Conservation (phyloP, 345 rosid genomes). For the Lenwebbia sp. region DNA sequence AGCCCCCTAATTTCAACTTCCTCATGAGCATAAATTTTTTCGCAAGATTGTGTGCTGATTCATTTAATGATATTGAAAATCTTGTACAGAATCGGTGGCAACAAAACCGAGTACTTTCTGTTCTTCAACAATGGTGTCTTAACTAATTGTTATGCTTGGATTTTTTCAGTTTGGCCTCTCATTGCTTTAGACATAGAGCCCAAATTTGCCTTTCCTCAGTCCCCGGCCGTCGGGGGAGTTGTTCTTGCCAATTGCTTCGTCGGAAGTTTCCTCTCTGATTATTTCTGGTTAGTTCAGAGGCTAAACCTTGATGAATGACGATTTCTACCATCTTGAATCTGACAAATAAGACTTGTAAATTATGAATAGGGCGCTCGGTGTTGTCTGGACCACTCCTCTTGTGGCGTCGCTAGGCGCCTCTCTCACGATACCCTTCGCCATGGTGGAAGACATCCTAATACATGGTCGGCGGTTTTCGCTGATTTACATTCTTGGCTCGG, state of each 20-base stretch:
- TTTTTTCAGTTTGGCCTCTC: conserved; percentile 27
- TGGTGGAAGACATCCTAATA: conserved; percentile 31
- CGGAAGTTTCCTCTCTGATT: conserved; percentile 29
- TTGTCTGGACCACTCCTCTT: conserved; percentile 36
- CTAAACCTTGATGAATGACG: neutral
- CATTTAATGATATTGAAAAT: neutral
- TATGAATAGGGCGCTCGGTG: conserved; percentile 23
- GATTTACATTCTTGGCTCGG: conserved; percentile 20
- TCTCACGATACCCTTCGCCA: conserved; percentile 31
- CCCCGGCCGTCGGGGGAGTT: conserved; percentile 8
- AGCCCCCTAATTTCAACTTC: neutral
- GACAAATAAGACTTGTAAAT: neutral
- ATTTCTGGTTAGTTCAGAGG: conserved; percentile 18
- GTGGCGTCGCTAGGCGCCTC: conserved; percentile 34
- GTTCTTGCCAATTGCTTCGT: conserved; percentile 21
- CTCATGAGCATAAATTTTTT: neutral
- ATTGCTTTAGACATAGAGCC: conserved; percentile 33
- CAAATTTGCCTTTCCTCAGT: conserved; percentile 17
- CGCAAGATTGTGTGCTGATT: neutral
- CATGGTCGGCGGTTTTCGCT: conserved; percentile 22
- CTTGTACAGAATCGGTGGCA: neutral
- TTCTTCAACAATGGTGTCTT: neutral
- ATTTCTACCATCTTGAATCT: neutral
- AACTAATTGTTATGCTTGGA: neutral
- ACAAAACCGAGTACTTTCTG: neutral